Evolutionary conservation across 1,139 yeast species (phyloP), one percentile per base, ranked within the genome.

Genomic region (Arxiozyma heterogenica): DNA sequence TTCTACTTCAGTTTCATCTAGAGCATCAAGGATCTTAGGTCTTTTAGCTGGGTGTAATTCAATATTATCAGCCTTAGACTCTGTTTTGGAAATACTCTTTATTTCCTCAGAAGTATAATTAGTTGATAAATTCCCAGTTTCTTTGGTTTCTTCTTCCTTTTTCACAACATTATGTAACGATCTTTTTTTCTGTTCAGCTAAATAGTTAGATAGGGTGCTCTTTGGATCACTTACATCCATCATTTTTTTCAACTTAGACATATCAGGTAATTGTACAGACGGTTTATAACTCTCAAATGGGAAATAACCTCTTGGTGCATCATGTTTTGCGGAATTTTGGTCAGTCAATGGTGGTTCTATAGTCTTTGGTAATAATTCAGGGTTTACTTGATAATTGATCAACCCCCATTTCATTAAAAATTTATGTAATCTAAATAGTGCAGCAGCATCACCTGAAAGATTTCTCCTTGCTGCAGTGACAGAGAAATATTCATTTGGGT

Each of bases 401-500:
- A 94, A 75, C 0, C 99, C 99, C 99, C 99, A 94, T 69, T 86
- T 88, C 66, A 83, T 91, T 59, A 94, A 75, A 66, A 94, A 93
- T 58, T 88, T 81, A 68, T 90, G 97, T 12, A 93, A 82, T 59
- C 99, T 79, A 80, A 93, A 82, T 57, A 94, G 79, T 1, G 96
- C 85, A 21, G 97, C 95, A 12, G 91, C 98, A 73, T 94, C 98
- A 45, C 98, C 98, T 23, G 90, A 94, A 58, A 94, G 77, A 65
- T 91, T 93, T 65, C 99, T 83, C 64, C 98, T 84, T 57, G 95
- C 88, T 0, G 98, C 94, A 0, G 98, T 93, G 54, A 90, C 86
- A 0, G 97, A 89, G 52, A 93, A 76, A 65, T 88, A 91, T 70
- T 93, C 98, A 64, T 85, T 84, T 17, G 98, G 98, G 67, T 93